Evolutionary conservation across 805 yeast genomes (phyloP), one percentile per base, ranked within the genome.

Genomic region (Spathaspora boniae): DNA sequence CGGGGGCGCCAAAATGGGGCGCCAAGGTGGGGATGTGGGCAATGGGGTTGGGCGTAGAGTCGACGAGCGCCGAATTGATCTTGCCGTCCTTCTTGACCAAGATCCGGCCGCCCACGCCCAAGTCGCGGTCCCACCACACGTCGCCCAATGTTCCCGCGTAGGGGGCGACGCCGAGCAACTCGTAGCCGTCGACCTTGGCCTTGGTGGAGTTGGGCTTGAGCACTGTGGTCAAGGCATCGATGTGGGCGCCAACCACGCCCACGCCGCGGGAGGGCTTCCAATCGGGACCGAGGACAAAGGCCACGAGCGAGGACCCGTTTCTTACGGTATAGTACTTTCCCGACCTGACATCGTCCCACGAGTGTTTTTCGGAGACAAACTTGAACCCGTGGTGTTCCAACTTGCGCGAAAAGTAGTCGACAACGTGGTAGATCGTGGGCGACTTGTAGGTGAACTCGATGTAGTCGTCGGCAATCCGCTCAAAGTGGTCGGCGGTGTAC

Each of bases 21-120:
- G 95, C 95, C 52, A 87, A 68, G 2, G 91, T 74, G 4, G 95
- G 94, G 36, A 86, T 82, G 47, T 79, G 79, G 9, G 89, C 95
- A 48, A 86, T 73, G 43, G 86, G 86, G 44, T 69, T 71, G 11
- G 84, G 83, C 1, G 82, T 61, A 4, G 82, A 76, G 52, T 72
- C 73, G 24, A 80, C 72, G 47, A 78, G 54, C 38, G 62, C 65
- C 6, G 72, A 56, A 6, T 48, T 54, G 33, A 78, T 57, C 35
- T 57, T 56, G 4, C 65, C 60, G 4, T 46, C 38, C 19, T 48
- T 45, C 46, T 68, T 72, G 35, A 77, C 74, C 34, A 84, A 63
- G 16, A 86, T 72, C 40, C 86, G 70, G 30, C 96, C 96, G 33
- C 88, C 95, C 42, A 86, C 57, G 30, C 94, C 93, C 41, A 86